Evolutionary conservation across 768 basidiomycete genomes (phyloP).

Genomic region (Rhizopogon sp.): DNA sequence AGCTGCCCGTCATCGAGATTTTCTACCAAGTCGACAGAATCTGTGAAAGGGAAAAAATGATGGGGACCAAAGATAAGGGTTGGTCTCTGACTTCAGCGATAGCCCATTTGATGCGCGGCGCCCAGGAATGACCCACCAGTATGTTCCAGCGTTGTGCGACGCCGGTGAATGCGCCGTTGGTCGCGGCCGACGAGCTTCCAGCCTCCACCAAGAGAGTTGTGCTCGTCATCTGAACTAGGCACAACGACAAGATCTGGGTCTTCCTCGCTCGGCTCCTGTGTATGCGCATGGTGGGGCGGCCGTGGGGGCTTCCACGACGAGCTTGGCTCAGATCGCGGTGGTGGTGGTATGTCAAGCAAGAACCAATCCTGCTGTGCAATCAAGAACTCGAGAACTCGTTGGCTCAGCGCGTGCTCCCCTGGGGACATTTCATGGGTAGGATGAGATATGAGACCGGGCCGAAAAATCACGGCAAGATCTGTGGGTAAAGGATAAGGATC

Average conservation of each 20-base stretch:
- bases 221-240: slow-evolving; percentile 46
- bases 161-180: slow-evolving; percentile 41
- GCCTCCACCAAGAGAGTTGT: slow-evolving; percentile 36
- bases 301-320: slow-evolving; percentile 22
- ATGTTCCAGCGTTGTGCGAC: slow-evolving; percentile 53
- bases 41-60: slow-evolving; percentile 12
- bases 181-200: slow-evolving; percentile 49
- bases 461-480: slow-evolving; percentile 98
- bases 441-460: slow-evolving; percentile 90
- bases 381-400: slow-evolving; percentile 89
- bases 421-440: slow-evolving; percentile 84
- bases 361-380: slow-evolving; percentile 98
- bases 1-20: slow-evolving; percentile 31
- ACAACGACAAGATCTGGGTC: slow-evolving; percentile 41
- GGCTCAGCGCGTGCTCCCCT: slow-evolving; percentile 80
- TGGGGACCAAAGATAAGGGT: slow-evolving; percentile 9
- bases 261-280: slow-evolving; percentile 25
- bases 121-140: slow-evolving; percentile 28
- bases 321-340: slow-evolving; percentile 36
- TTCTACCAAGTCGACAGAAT: slow-evolving; percentile 13
- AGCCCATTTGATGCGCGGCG: slow-evolving; percentile 24
- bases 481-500: background rate
- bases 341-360: slow-evolving; percentile 80
- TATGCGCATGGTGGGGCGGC: slow-evolving; percentile 5
- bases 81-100: slow-evolving; percentile 15